Percentiles rank a stretch among this genome's conserved stretches.
Conservation (phyloP, 2,329 filamentous ascomycete species). For the Aspergillus glaucus region DNA sequence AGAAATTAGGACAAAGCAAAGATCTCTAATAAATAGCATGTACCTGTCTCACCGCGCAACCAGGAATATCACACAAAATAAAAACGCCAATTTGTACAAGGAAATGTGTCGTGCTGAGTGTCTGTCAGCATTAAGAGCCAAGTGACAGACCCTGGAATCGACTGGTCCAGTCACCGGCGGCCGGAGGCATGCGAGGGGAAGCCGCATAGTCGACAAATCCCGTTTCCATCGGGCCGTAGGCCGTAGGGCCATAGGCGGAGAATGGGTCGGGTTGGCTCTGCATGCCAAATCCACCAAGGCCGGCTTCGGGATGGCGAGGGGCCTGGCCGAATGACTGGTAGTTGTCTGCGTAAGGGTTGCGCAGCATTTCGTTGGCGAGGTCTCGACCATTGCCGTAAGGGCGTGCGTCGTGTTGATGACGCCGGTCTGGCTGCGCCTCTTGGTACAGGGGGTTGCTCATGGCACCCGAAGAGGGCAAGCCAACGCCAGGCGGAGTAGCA, state of each 20-base stretch:
- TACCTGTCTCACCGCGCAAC: neutral
- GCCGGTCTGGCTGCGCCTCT: slow-evolving; percentile 34
- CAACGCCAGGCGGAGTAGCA: slow-evolving; percentile 63
- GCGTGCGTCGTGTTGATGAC: slow-evolving; percentile 34
- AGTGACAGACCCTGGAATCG: slow-evolving; percentile 67
- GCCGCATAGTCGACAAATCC: slow-evolving; percentile 28
- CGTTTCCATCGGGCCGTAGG: slow-evolving; percentile 35
- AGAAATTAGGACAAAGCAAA: neutral
- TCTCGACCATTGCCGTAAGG: slow-evolving; percentile 26
- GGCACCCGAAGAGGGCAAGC: slow-evolving; percentile 62
- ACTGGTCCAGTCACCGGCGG: slow-evolving; percentile 53
- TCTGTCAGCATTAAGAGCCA: slow-evolving; percentile 44
- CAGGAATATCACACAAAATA: neutral
- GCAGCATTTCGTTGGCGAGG: slow-evolving; percentile 22
- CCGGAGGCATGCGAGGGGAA: slow-evolving; percentile 26
- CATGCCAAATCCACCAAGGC: slow-evolving; percentile 21
- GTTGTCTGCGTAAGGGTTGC: slow-evolving; percentile 29
- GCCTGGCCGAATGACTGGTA: slow-evolving; percentile 31
- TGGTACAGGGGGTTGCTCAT: slow-evolving; percentile 56
- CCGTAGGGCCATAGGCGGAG: slow-evolving; percentile 23
- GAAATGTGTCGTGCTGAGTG: neutral
- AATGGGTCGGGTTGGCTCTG: slow-evolving; percentile 31
- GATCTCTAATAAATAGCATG: neutral
- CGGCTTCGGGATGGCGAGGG: slow-evolving; percentile 26
- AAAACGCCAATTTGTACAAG: slow-evolving; percentile 1